phyloP scores from a whole-genome alignment of 768 basidiomycete genomes.

The Trametes gibbosa region DNA sequence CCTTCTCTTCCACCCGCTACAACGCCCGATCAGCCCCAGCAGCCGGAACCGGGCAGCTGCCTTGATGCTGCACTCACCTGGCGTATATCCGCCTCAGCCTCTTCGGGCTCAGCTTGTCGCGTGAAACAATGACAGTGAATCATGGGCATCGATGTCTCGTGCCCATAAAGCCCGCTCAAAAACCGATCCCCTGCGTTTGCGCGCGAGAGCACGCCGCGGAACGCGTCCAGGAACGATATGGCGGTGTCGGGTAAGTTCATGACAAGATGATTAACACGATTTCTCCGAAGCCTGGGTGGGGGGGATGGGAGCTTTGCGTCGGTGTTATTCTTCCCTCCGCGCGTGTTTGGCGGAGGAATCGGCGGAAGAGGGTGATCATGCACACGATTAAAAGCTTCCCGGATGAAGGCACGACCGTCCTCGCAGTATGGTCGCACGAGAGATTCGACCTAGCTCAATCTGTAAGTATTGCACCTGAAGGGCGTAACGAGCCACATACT shows the following conservation, averaged over 20 bases:
- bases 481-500: constrained; percentile 41
- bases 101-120: constrained; percentile 66
- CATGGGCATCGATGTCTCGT: constrained; percentile 63
- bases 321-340: constrained; percentile 36
- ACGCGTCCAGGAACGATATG: constrained; percentile 85
- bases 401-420: constrained; percentile 89
- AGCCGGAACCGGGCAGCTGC: constrained; percentile 2
- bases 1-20: constrained; percentile 68
- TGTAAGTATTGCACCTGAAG: background rate
- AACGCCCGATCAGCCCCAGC: constrained; percentile 16
- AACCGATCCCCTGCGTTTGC: constrained; percentile 40
- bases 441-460: constrained; percentile 54
- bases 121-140: constrained; percentile 98
- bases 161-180: constrained; percentile 43
- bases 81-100: constrained; percentile 75
- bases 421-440: constrained; percentile 71
- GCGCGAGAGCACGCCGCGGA: constrained; percentile 64
- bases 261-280: constrained; percentile 79
- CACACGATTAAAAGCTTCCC: constrained; percentile 46
- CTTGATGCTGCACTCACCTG: constrained; percentile 47
- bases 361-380: constrained; percentile 61
- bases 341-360: constrained; percentile 8
- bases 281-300: constrained; percentile 38
- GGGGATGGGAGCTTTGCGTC: constrained; percentile 1
- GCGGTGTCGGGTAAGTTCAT: constrained; percentile 98